Percentiles rank a stretch among this genome's conserved stretches.
Evolutionary conservation across 495 filamentous ascomycete genomes (phyloP).

Genomic region (Annulohypoxylon stygium): DNA sequence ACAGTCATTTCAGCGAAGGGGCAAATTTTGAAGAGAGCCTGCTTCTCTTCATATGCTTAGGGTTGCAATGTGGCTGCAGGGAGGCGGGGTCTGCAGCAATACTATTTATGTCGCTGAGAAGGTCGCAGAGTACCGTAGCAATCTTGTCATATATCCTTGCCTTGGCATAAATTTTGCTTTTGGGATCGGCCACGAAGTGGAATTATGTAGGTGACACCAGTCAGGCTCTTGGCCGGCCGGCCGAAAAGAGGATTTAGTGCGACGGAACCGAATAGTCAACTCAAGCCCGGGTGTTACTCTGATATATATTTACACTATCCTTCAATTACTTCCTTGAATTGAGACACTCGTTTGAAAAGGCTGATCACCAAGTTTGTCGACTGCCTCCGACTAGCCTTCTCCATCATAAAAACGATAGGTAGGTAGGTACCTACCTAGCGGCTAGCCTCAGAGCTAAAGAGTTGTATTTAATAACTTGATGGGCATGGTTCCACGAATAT

Average conservation of each 20-base stretch:
- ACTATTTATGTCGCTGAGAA: slow-evolving; percentile 26
- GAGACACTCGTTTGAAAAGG: too few relatives aligned
- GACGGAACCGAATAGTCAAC: background rate
- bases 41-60: slow-evolving; percentile 13
- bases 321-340: too few relatives aligned
- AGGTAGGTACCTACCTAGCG: too few relatives aligned
- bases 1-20: background rate
- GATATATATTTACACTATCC: too few relatives aligned
- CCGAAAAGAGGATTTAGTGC: background rate
- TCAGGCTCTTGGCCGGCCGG: background rate
- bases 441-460: too few relatives aligned
- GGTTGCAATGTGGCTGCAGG: slow-evolving; percentile 39
- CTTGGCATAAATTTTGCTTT: background rate
- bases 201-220: background rate
- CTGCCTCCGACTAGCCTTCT: too few relatives aligned
- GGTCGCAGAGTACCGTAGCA: slow-evolving; percentile 22
- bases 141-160: slow-evolving; percentile 5
- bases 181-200: slow-evolving; percentile 1
- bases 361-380: too few relatives aligned
- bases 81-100: slow-evolving; percentile 41
- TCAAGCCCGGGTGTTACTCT: background rate
- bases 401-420: too few relatives aligned
- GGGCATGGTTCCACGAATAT: too few relatives aligned
- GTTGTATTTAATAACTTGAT: too few relatives aligned
- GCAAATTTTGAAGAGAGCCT: slow-evolving; percentile 5